Percentiles rank a stretch among this genome's conserved stretches.
Evolutionary conservation across 345 rosid genomes (phyloP).

Genomic region (Excoecaria agallocha): DNA sequence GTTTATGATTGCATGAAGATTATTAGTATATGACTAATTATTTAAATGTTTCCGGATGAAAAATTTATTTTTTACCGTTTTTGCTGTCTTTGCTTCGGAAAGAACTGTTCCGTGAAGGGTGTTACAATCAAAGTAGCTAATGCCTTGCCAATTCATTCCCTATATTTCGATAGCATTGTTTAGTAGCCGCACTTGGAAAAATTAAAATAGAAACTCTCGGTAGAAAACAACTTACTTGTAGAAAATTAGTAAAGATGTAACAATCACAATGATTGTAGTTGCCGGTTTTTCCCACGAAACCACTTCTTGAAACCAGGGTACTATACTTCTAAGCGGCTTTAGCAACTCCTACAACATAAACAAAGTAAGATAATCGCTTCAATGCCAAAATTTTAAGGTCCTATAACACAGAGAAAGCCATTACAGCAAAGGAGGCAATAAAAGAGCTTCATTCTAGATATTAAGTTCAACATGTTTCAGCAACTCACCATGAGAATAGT

Average conservation of each 20-base stretch:
- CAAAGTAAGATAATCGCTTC: neutral
- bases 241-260: conserved; percentile 30
- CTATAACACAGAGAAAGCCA: no score
- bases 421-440: no score
- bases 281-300: conserved; percentile 61
- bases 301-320: conserved; percentile 46
- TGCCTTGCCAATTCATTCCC: conserved; percentile 85
- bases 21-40: no score
- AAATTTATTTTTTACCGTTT: no score
- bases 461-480: neutral
- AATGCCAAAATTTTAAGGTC: no score
- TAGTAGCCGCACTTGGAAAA: neutral
- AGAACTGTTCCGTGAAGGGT: no score
- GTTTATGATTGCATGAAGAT: no score
- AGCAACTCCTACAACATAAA: conserved; percentile 58
- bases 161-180: conserved; percentile 17
- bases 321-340: conserved; percentile 47
- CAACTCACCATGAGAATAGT: conserved; percentile 57
- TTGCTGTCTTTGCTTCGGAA: no score
- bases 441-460: neutral
- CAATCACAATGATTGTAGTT: conserved; percentile 35
- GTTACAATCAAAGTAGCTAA: conserved; percentile 52
- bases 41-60: no score
- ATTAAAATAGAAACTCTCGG: neutral
- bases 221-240: conserved; percentile 52